These are phyloP conservation scores for Stachybotrys chlorohalonatus DNA, from an alignment of 2,329 filamentous ascomycete genomes.

Conservation along the genomic window DNA sequence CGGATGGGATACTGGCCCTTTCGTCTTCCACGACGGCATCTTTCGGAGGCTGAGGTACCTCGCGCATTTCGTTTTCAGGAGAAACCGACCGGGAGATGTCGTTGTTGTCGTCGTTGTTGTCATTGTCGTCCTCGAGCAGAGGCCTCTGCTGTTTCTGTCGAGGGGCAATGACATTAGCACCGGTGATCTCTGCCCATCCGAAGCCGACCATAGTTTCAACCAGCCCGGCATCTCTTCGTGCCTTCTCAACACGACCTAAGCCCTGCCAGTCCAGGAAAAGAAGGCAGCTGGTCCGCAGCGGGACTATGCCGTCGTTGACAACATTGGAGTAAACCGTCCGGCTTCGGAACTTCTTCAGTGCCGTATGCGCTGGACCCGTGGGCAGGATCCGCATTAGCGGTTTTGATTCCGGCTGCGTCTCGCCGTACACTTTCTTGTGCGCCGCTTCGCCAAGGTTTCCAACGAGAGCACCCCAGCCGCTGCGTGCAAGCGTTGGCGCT, in stretches of 20 bases:
- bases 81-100: conserved; percentile 2
- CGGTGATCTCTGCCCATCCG: conserved; percentile 88
- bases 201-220: conserved; percentile 90
- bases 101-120: too few relatives aligned
- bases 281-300: conserved; percentile 88
- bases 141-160: conserved; percentile 33
- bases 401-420: conserved; percentile 65
- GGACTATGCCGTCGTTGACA: conserved; percentile 95
- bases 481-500: conserved; percentile 74
- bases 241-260: conserved; percentile 86
- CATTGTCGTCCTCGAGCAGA: conserved; percentile 6
- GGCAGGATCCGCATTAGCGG: conserved; percentile 82
- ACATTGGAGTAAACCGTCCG: conserved; percentile 94
- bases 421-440: conserved; percentile 18
- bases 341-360: conserved; percentile 80
- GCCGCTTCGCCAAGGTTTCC: conserved; percentile 57
- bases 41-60: conserved; percentile 63
- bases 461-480: conserved; percentile 82
- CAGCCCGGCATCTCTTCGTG: conserved; percentile 79
- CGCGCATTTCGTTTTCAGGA: conserved; percentile 28
- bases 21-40: conserved; percentile 62
- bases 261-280: conserved; percentile 96
- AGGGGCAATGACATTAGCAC: conserved; percentile 46
- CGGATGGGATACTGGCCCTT: conserved; percentile 43
- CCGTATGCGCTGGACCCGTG: conserved; percentile 81